These are phyloP conservation scores for Sporothrix inflata DNA, from an alignment of 2,329 filamentous ascomycete genomes.

Conservation along the genomic window DNA sequence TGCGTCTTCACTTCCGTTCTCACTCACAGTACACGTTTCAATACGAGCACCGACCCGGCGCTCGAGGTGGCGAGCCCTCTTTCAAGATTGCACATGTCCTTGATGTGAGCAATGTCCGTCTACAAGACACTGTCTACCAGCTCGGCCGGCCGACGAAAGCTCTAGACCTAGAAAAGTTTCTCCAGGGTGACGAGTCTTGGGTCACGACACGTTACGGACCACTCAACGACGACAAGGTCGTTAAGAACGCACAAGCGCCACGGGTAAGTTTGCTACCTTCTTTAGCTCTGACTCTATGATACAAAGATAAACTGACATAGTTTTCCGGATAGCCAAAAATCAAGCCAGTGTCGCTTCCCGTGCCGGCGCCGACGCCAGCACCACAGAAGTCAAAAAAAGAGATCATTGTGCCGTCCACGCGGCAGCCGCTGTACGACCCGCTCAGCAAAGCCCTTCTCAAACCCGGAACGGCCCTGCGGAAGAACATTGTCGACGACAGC, in stretches of 20 bases:
- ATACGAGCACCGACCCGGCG: slow-evolving; percentile 44
- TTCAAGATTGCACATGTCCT: slow-evolving; percentile 46
- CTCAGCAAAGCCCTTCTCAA: slow-evolving; percentile 58
- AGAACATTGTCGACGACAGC: slow-evolving; percentile 49
- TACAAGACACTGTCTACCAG: slow-evolving; percentile 45
- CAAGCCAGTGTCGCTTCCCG: neutral
- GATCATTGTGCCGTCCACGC: slow-evolving; percentile 52
- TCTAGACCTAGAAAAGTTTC: slow-evolving; percentile 50
- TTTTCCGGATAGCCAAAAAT: neutral
- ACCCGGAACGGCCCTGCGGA: slow-evolving; percentile 53
- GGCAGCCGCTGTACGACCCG: slow-evolving; percentile 59
- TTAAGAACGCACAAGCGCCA: slow-evolving; percentile 12
- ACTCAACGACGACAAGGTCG: slow-evolving; percentile 40
- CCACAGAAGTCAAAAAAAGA: slow-evolving; percentile 24
- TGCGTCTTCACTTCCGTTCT: slow-evolving; percentile 54
- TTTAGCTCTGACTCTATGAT: neutral
- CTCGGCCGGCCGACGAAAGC: slow-evolving; percentile 48
- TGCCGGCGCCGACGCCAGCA: neutral
- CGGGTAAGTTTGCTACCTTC: slow-evolving; percentile 25
- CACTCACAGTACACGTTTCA: slow-evolving; percentile 52
- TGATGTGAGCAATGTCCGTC: slow-evolving; percentile 30
- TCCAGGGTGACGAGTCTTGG: slow-evolving; percentile 53
- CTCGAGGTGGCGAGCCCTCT: slow-evolving; percentile 37
- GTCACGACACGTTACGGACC: slow-evolving; percentile 48
- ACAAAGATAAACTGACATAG: neutral